A percentile compares a stretch with the other conserved stretches of the same genome.
Evolutionary conservation across 2,329 filamentous ascomycete genomes (phyloP).

Genomic region (Trichoderma sp.): DNA sequence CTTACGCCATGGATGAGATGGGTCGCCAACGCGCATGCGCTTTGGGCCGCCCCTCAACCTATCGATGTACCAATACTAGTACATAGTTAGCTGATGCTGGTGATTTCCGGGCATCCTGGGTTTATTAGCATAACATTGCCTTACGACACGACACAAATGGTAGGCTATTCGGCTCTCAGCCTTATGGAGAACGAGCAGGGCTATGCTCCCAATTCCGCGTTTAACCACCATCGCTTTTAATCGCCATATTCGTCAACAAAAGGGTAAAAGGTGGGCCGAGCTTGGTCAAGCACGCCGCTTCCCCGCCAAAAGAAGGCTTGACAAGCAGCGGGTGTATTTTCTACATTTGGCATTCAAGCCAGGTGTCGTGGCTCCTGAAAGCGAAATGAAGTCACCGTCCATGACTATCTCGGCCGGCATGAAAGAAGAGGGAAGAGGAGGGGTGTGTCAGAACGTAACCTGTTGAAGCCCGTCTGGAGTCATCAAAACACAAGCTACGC

Average conservation of each 20-base stretch:
- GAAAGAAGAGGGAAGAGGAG: background rate
- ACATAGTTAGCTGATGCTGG: background rate
- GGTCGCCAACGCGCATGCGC: background rate
- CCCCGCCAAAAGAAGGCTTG: conserved; percentile 7
- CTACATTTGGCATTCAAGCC: background rate
- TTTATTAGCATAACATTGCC: background rate
- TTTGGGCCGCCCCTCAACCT: background rate
- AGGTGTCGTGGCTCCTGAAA: background rate
- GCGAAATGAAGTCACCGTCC: background rate
- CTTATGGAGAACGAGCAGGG: background rate
- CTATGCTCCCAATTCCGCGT: background rate
- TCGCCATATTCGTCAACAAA: background rate
- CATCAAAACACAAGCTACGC: background rate
- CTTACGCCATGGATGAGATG: background rate
- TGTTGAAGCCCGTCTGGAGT: background rate
- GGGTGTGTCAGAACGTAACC: background rate
- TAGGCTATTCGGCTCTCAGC: background rate
- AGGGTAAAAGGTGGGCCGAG: background rate
- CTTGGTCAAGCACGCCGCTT: background rate
- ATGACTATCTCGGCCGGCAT: background rate
- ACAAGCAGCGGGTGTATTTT: background rate
- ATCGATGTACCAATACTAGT: background rate
- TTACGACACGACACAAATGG: background rate
- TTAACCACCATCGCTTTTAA: background rate
- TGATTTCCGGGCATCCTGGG: background rate